Evolutionary conservation across 805 yeast genomes (phyloP), one percentile per base, ranked within the genome.

Genomic region (Maudiozyma bulderi): DNA sequence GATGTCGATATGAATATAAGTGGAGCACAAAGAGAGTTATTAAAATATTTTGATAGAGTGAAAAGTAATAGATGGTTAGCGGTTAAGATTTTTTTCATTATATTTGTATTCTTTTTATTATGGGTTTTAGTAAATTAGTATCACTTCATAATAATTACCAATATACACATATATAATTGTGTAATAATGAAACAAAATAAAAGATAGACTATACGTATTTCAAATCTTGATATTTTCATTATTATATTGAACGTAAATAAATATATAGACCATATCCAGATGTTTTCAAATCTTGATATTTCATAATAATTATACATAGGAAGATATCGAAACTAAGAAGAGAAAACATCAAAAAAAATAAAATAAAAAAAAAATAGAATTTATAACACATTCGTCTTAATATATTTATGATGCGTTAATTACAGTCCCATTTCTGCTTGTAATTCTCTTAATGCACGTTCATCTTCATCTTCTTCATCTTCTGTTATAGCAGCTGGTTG

Each of bases 11-110:
- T 91, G 62, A 93, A 90, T 64, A 90, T 93, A 13, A 71, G 77
- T 30, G 98, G 98, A 1, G 99, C 99, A 0, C 98, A 93, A 65
- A 72, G 97, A 52, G 98, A 93, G 65, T 74, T 93, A 55, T 71
- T 91, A 57, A 91, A 89, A 66, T 93, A 90, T 67, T 93, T 84
- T 62, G 86, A 91, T 51, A 79, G 82, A 48, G 86, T 93, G 28
- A 81, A 93, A 47, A 86, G 84, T 59, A 93, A 91, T 67, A 76
- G 98, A 59, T 89, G 97, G 96, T 73, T 93, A 53, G 87, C 89
- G 68, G 75, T 86, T 47, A 88, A 86, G 71, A 81, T 91, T 11
- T 93, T 93, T 68, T 96, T 95, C 26, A 81, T 91, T 26, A 73
- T 93, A 49, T 80, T 91, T 47, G 72, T 85, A 33, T 85, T 84